Conservation (phyloP, 2,329 filamentous ascomycete species). For the Akanthomyces lecanii region DNA sequence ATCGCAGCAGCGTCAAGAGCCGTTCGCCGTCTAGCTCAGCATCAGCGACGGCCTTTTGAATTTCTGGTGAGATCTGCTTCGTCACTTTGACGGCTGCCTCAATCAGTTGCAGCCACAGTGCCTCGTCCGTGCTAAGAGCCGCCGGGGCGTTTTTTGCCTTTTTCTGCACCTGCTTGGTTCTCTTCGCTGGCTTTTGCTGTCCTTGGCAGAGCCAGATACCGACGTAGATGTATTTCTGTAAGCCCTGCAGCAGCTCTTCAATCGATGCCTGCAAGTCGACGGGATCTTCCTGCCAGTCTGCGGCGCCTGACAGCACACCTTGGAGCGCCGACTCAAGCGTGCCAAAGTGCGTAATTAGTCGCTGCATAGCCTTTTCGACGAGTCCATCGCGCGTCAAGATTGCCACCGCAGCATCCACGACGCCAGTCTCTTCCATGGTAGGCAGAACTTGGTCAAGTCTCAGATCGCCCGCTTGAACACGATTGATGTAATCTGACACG, state of each 20-base stretch:
- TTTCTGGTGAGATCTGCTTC: constrained; percentile 55
- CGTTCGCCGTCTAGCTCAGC: constrained; percentile 51
- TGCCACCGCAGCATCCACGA: constrained; percentile 88
- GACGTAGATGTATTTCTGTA: constrained; percentile 87
- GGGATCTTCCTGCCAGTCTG: constrained; percentile 51
- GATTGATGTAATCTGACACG: constrained; percentile 79
- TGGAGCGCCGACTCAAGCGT: constrained; percentile 75
- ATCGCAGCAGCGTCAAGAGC: constrained; percentile 65
- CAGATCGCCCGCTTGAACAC: constrained; percentile 72
- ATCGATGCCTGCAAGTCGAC: constrained; percentile 56
- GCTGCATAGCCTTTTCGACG: constrained; percentile 74
- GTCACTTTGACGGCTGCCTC: constrained; percentile 60
- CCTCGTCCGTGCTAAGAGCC: constrained; percentile 49
- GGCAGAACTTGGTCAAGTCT: constrained; percentile 76
- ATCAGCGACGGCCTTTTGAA: constrained; percentile 35
- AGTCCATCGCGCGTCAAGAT: constrained; percentile 87
- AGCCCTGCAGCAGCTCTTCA: constrained; percentile 67
- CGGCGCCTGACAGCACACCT: constrained; percentile 63
- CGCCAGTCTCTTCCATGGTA: constrained; percentile 81
- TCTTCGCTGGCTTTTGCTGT: constrained; percentile 62
- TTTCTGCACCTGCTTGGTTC: constrained; percentile 44
- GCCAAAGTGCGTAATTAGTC: constrained; percentile 74
- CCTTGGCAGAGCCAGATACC: constrained; percentile 94
- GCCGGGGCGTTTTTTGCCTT: constrained; percentile 45
- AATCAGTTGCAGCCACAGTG: constrained; percentile 58